Evolutionary conservation across 164 flowering plant genomes (phyloP), one percentile per base, ranked within the genome.

Genomic region (Nymphaea thermarum): DNA sequence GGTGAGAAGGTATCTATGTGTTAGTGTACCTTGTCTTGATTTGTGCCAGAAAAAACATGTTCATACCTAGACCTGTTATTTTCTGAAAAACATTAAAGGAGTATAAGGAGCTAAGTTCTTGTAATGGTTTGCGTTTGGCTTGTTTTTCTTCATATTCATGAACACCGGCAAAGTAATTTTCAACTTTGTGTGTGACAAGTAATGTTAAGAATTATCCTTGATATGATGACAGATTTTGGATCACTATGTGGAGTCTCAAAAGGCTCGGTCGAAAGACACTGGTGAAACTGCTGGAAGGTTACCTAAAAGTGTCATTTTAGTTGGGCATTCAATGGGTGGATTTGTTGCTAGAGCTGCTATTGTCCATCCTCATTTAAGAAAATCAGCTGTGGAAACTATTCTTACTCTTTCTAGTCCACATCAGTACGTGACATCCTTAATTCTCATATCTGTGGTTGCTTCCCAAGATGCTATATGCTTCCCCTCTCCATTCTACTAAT

Each of bases 311-410:
- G 98, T 95, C 63, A 82, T 95, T 79, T 78, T 95, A 82, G 96
- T 92, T 84, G 99, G 99, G 63, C 99, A 95, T 72, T 95, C 99
- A 67, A 90, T 95, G 97, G 99, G 99, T 70, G 99, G 99, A 71
- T 95, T 95, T 86, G 96, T 95, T 75, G 98, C 99, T 55, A 87
- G 99, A 79, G 99, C 97, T 65, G 97, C 94, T 66, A 63, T 80
- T 69, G 80, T 90, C 66, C 98, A 92, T 74, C 96, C 98, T 65
- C 77, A 75, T 66, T 76, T 95, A 63, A 84, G 96, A 77, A 88
- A 89, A 76, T 81, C 79, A 63, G 89, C 96, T 36, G 94, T 95
- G 71, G 93, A 90, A 81, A 92, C 98, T 65, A 70, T 95, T 75
- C 78, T 95, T 66, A 92, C 99, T 2, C 98, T 95, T 76, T 90